Evolutionary conservation across 495 filamentous ascomycete genomes (phyloP), one percentile per base, ranked within the genome.

Genomic region (Pyrenula aspistea): DNA sequence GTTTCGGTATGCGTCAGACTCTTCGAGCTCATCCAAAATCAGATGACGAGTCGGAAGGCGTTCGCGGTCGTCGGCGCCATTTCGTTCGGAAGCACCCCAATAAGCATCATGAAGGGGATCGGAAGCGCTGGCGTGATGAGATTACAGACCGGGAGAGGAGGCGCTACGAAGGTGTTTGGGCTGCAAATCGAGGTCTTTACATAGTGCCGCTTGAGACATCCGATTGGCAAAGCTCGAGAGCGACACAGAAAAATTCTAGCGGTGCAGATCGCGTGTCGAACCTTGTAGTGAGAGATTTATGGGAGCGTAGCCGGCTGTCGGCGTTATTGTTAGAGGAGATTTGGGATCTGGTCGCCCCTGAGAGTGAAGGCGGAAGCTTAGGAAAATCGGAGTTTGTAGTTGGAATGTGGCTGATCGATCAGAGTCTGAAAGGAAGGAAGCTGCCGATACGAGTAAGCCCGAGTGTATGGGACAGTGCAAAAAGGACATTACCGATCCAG

Each of bases 101-200:
- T 67, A 88, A 91, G 60, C 90, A 96, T 65, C 84, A 88, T 63
- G 91, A 97, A 68, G 91, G 91, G 2, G 79, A 88, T 47, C 82
- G 90, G 21, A 87, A 84, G 63, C 79, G 88, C n/a, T 96, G 90
- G 88, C 76, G 85, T 25, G 84, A 87, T 57, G 76, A 82, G 55
- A 77, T 97, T 47, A 88, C 87, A 0, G 80, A 86, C 57, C 71
- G 82, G 10, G 89, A 96, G 63, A 78, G 90, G 42, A 89, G 88
- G 62, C 77, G 92, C n/a, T 97, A 97, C 63, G 93, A 97, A 70
- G 94, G 90, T 2, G 85, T 98, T 2, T 98, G 91, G 90, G 93
- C 94, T 22, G 91, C 89, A 19, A 97, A 98, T 63, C 82, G 82
- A 57, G 92, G 91, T 0, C 56, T 91, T n/a, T 69, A 78, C 23